Base-by-base conservation (phyloP, 129 eudicot genomes). In the Gnaphalium uliginosum region DNA sequence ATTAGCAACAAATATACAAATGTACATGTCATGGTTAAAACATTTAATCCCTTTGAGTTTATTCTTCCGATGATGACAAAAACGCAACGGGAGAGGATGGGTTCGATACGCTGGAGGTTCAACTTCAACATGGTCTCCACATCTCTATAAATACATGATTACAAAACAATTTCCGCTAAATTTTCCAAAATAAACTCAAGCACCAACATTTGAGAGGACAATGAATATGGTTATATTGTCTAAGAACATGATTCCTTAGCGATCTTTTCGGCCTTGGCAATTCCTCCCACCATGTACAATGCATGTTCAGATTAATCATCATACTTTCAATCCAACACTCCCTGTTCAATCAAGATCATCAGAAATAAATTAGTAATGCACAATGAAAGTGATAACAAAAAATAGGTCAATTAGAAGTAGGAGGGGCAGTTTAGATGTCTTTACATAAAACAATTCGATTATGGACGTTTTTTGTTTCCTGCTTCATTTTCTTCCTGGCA, bases 241-340 rank as follows among this genome's bases (percentile, higher is more conserved):
- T 74, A 90, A 26, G 96, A 71, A 26, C 90, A 82, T 73, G 86
- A 69, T 78, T 72, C 77, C 57, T 57, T 72, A 33, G 68, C 77
- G 5, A 72, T 72, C 77, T 57, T 72, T 68, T 72, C 77, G 37
- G 37, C 77, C 77, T 72, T 72, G 24, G 77, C 77, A 24, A 72
- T 72, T 33, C 77, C 77, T 72, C 77, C 68, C 35, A 72, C 77
- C 77, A 72, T 72, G 67, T 72, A 72, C 21, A 58, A 72, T 46
- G 77, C 58, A 25, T 72, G 77, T 72, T 72, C 68, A 0, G 77
- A 43, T 58, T 56, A 23, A 24, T 72, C 68, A 6, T 72, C 77
- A 57, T 72, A 72, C 77, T 72, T 72, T 13, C 77, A 68, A 35
- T 72, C 77, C 68, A 72, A 72, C 54, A 90, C 92, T 64, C 69